These are phyloP conservation scores for Coemansia reversa DNA, from an alignment of 192 early-diverging fungal species.

Conservation along the genomic window DNA sequence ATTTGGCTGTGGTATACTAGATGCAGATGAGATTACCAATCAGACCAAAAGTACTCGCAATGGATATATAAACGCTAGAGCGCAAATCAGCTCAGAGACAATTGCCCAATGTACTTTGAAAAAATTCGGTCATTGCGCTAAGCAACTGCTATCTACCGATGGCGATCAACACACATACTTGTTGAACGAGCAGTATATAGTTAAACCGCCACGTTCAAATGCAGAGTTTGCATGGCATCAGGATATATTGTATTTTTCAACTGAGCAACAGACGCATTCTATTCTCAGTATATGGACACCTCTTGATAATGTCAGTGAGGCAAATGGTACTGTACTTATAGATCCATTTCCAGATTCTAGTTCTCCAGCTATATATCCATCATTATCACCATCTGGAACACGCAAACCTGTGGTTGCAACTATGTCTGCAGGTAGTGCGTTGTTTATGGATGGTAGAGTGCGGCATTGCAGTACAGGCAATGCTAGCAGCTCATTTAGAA, in stretches of 20 bases:
- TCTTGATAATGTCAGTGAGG: conserved; percentile 19
- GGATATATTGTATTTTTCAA: conserved; percentile 33
- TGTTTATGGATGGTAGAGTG: conserved; percentile 51
- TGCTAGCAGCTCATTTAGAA: conserved; percentile 10
- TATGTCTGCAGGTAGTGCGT: conserved; percentile 33
- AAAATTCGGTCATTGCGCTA: conserved; percentile 35
- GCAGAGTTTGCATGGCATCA: conserved; percentile 53
- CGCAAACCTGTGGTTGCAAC: conserved; percentile 5
- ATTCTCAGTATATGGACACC: conserved; percentile 49
- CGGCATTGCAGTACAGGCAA: conserved; percentile 45
- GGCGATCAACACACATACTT: background rate
- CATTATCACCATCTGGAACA: background rate
- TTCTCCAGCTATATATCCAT: conserved; percentile 19
- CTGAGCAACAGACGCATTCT: conserved; percentile 12
- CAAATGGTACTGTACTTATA: conserved; percentile 40
- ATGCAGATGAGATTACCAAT: conserved; percentile 14
- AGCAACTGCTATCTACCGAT: conserved; percentile 15
- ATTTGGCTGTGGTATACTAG: conserved; percentile 38
- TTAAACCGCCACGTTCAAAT: conserved; percentile 36
- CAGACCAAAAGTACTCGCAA: conserved; percentile 7
- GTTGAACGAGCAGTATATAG: conserved; percentile 54
- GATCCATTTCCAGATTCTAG: conserved; percentile 40
- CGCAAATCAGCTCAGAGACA: conserved; percentile 1
- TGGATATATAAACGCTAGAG: conserved; percentile 16
- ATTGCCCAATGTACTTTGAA: conserved; percentile 28